Evolutionary conservation across 257 asterid genomes (phyloP).

Genomic region (Solanum etuberosum): DNA sequence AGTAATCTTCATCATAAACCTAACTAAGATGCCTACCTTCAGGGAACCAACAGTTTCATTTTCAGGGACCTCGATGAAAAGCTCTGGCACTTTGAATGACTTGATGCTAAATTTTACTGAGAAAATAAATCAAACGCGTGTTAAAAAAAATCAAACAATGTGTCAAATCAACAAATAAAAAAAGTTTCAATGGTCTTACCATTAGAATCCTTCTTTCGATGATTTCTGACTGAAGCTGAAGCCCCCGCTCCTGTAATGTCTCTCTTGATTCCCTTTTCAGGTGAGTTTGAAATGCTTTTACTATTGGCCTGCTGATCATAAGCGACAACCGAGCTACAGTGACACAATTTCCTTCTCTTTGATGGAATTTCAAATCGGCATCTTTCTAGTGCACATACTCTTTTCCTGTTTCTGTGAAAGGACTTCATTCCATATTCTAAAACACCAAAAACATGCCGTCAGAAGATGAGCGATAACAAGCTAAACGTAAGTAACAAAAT

Average conservation of each 20-base stretch:
- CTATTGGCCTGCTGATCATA: slow-evolving; percentile 55
- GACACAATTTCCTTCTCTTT: slow-evolving; percentile 63
- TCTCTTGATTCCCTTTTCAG: slow-evolving; percentile 35
- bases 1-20: neutral
- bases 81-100: slow-evolving; percentile 94
- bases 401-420: slow-evolving; percentile 53
- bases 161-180: neutral
- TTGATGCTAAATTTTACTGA: slow-evolving; percentile 86
- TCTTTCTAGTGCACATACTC: slow-evolving; percentile 41
- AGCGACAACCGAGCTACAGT: slow-evolving; percentile 29
- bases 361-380: slow-evolving; percentile 32
- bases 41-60: slow-evolving; percentile 79
- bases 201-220: slow-evolving; percentile 37
- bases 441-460: neutral
- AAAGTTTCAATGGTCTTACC: slow-evolving; percentile 22
- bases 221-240: slow-evolving; percentile 26
- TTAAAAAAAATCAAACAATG: neutral
- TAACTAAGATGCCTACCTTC: slow-evolving; percentile 40
- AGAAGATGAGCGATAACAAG: neutral
- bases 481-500: neutral
- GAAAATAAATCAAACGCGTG: neutral
- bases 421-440: slow-evolving; percentile 63
- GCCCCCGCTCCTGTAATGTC: slow-evolving; percentile 39
- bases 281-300: slow-evolving; percentile 48
- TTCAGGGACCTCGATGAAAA: slow-evolving; percentile 90